Conservation (phyloP, 139 green algal genomes). For the Desmodesmus armatus region DNA sequence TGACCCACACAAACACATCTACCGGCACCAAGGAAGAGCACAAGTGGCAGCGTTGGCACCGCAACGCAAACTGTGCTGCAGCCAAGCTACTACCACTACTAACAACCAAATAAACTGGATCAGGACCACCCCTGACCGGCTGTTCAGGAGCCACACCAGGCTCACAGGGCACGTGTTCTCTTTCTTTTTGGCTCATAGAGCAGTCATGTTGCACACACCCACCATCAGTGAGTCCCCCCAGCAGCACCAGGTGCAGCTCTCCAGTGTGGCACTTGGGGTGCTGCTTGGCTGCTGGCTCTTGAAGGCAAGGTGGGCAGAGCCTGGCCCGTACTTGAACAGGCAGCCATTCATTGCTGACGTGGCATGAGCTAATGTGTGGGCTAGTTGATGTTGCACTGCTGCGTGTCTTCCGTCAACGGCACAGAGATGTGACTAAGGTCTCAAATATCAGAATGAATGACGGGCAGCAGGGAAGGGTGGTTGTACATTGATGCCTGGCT, state of each 20-base stretch:
- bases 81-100: too few relatives aligned
- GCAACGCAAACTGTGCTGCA: too few relatives aligned
- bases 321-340: slow-evolving; percentile 63
- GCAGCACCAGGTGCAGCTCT: slow-evolving; percentile 56
- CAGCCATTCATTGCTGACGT: slow-evolving; percentile 45
- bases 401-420: not conserved
- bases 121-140: too few relatives aligned
- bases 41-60: too few relatives aligned
- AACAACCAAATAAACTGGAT: too few relatives aligned
- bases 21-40: too few relatives aligned
- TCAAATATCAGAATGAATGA: not conserved
- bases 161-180: too few relatives aligned
- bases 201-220: too few relatives aligned
- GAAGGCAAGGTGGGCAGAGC: slow-evolving; percentile 51
- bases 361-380: not conserved
- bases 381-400: not conserved
- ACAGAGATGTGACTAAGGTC: not conserved
- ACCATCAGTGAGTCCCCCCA: slow-evolving; percentile 74
- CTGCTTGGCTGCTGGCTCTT: not conserved
- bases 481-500: not conserved
- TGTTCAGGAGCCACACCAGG: too few relatives aligned
- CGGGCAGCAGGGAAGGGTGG: not conserved
- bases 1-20: too few relatives aligned
- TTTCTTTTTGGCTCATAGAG: too few relatives aligned
- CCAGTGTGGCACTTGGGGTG: not conserved